Base-by-base conservation (phyloP, 2,329 filamentous ascomycete species). In the Sphaerulina populicola region DNA sequence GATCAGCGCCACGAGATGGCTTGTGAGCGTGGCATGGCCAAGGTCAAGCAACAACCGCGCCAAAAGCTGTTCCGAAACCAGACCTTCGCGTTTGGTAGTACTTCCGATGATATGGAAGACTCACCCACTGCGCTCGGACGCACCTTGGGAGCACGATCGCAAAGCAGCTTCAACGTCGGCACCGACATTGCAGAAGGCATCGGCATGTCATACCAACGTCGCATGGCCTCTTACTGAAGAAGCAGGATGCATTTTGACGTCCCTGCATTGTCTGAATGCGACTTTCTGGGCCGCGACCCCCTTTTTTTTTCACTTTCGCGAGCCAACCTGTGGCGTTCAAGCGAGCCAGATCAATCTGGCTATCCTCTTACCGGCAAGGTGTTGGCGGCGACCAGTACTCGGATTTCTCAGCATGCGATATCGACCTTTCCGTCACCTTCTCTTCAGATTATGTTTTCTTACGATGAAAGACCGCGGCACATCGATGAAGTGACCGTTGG, bases 21-120 rank as follows among this genome's bases (percentile, higher is more conserved):
- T 39, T 97, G 93, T 68, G 93, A 98, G 74, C 86, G 88, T 61
- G 91, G 94, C 63, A 84, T 98, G 76, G 88, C 89, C 63, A 90
- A 89, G 67, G 81, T 98, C 62, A 91, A 94, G 70, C 85, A 93
- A 67, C 85, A 93, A 67, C 38, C 46, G 29, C 82, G 90, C 62
- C 85, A 86, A 60, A 93, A 91, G 64, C 77, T 98, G 51, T 80
- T 81, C 67, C 82, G 93, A 57, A 89, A 93, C 30, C 86, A 93
- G 70, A 98, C 93, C 1, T 98, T 93, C 74, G 91, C 93, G 27
- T 97, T 96, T 71, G 93, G 91, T 41, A 81, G 93, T 66, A 79
- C 83, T 47, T 58, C 60, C 52, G 77, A 60, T 62, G 75, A 66
- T 62, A 78, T 82, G 72, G 78, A 83, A 59, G 80, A 83, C 60